These are phyloP conservation scores for Kwoniella dendrophila DNA, from an alignment of 768 basidiomycete genomes.

Conservation along the genomic window DNA sequence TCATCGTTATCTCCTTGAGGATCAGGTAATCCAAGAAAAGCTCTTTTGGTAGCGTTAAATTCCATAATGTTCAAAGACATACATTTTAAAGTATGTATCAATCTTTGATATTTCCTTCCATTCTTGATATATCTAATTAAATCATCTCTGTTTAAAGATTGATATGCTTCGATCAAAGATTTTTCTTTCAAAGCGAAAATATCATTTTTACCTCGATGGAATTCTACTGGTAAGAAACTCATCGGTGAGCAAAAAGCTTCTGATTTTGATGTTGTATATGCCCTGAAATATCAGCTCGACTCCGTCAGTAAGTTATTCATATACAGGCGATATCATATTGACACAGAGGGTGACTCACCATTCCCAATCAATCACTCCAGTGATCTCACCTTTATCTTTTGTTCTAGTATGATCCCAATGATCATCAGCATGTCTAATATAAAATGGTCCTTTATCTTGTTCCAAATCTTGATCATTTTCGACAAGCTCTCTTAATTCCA, in stretches of 20 bases:
- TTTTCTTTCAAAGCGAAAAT: background rate
- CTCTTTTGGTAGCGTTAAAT: background rate
- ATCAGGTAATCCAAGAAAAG: conserved; percentile 1
- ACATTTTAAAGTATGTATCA: background rate
- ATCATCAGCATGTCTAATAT: conserved; percentile 36
- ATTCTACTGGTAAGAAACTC: background rate
- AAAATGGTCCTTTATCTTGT: conserved; percentile 18
- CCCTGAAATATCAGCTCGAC: conserved; percentile 8
- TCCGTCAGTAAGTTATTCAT: background rate
- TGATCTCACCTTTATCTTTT: conserved; percentile 33
- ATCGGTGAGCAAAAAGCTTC: conserved; percentile 18
- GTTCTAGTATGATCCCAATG: conserved; percentile 45
- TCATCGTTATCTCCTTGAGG: background rate
- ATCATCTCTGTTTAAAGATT: background rate
- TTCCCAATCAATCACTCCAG: conserved; percentile 53
- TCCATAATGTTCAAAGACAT: background rate
- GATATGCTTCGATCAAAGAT: conserved; percentile 1
- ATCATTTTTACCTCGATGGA: background rate
- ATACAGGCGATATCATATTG: background rate
- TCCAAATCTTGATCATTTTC: conserved; percentile 5
- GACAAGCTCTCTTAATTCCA: background rate
- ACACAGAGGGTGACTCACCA: conserved; percentile 4
- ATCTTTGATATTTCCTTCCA: conserved; percentile 11
- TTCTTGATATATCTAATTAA: background rate
- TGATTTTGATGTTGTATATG: conserved; percentile 10